Conservation (phyloP, 208 protist species). For the Wallacemonas rigidus region DNA sequence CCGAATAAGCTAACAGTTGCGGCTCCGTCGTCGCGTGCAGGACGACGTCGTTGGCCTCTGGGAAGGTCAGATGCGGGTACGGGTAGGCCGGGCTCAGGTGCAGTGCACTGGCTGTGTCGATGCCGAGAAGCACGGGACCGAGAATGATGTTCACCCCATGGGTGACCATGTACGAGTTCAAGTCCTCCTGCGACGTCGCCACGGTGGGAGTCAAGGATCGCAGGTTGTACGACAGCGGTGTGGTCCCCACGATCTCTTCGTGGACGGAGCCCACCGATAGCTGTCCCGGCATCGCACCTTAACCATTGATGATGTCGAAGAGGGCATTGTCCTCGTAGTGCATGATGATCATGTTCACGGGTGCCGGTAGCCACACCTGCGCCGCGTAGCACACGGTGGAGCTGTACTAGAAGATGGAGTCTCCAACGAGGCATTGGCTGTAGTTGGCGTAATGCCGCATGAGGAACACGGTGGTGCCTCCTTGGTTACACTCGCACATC, state of each 20-base stretch:
- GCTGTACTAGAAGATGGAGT: neutral
- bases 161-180: neutral
- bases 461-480: slow-evolving; percentile 22
- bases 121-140: neutral
- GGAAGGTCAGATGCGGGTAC: neutral
- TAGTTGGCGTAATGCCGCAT: slow-evolving; percentile 4
- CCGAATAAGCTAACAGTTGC: slow-evolving; percentile 37
- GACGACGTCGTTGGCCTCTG: slow-evolving; percentile 19
- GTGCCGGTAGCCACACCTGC: neutral
- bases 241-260: neutral
- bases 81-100: slow-evolving; percentile 28
- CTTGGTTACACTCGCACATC: slow-evolving; percentile 50
- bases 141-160: neutral
- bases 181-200: neutral
- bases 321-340: neutral
- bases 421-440: neutral
- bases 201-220: neutral
- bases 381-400: slow-evolving; percentile 9
- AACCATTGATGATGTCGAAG: neutral
- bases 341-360: neutral
- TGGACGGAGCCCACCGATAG: neutral
- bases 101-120: neutral
- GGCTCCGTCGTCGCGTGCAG: slow-evolving; percentile 45
- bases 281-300: neutral
- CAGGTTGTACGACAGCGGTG: neutral